Evolutionary conservation across 1,284 basidiomycete species (phyloP).

Genomic region (Hemileia vastatrix): DNA sequence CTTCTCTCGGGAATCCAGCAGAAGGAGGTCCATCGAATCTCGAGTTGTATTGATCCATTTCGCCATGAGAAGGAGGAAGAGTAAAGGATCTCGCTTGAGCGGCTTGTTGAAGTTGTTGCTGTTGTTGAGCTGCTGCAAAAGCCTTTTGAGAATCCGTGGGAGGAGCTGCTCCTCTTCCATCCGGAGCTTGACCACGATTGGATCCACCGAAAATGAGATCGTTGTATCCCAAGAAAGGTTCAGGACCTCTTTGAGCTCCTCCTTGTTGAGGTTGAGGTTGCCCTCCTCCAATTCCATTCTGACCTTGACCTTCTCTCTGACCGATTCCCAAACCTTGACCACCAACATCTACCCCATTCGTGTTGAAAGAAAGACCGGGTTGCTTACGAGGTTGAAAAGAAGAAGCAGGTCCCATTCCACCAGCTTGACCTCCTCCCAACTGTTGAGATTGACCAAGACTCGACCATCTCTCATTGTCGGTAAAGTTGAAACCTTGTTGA

Average conservation of each 20-base stretch:
- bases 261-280: background rate
- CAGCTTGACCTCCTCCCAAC: background rate
- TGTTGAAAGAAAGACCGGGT: background rate
- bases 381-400: background rate
- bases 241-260: constrained; percentile 7
- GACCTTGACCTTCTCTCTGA: constrained; percentile 21
- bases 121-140: constrained; percentile 12
- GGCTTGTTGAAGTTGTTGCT: background rate
- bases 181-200: background rate
- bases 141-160: background rate
- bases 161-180: background rate
- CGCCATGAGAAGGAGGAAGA: too few relatives aligned
- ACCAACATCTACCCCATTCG: background rate
- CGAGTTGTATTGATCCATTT: background rate
- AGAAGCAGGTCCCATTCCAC: background rate
- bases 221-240: constrained; percentile 35
- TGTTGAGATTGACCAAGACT: constrained; percentile 13
- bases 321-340: constrained; percentile 19
- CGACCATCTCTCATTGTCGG: constrained; percentile 35
- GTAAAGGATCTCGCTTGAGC: background rate
- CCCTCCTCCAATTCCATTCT: background rate
- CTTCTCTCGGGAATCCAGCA: constrained; percentile 1
- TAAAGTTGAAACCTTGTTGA: constrained; percentile 30
- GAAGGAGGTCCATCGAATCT: constrained; percentile 7
- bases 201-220: constrained; percentile 26